A percentile compares a stretch with the other conserved stretches of the same genome.
phyloP scores from a whole-genome alignment of 1,284 basidiomycete genomes.

The Trametes polyzona region DNA sequence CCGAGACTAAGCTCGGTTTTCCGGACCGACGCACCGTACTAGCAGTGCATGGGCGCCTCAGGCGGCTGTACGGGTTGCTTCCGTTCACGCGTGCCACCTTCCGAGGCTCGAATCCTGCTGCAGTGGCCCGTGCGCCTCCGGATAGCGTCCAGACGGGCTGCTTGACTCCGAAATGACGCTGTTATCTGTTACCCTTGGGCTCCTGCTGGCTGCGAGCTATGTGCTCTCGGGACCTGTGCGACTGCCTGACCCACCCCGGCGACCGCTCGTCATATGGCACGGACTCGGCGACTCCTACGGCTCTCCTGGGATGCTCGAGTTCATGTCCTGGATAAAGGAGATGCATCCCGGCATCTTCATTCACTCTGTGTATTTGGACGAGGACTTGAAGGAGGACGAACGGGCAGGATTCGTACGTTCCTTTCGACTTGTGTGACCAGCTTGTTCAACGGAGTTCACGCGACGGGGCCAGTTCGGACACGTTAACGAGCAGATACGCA shows the following conservation, averaged over 20 bases:
- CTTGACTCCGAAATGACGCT: too few species aligned
- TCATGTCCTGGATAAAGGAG: conserved; percentile 67
- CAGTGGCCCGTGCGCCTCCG: too few species aligned
- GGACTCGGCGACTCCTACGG: conserved; percentile 80
- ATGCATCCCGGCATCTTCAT: conserved; percentile 87
- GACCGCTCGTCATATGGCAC: conserved; percentile 94
- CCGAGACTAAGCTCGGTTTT: too few species aligned
- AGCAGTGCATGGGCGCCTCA: too few species aligned
- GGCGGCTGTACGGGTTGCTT: too few species aligned
- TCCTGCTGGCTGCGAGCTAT: not conserved
- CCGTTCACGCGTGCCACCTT: not conserved
- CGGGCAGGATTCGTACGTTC: conserved; percentile 78
- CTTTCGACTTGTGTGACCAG: not conserved
- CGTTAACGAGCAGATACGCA: conserved; percentile 71
- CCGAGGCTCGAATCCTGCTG: not conserved
- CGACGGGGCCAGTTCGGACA: conserved; percentile 69
- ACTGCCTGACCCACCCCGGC: conserved; percentile 24
- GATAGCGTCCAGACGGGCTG: too few species aligned
- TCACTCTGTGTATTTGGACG: conserved; percentile 78
- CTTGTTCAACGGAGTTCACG: not conserved
- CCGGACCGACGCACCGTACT: too few species aligned
- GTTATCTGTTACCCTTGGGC: not conserved
- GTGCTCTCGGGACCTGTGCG: conserved; percentile 2
- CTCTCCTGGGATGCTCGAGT: conserved; percentile 70
- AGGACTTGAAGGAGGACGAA: conserved; percentile 71